Evolutionary conservation across 257 asterid genomes (phyloP), one percentile per base, ranked within the genome.

Genomic region (Oldenlandia corymbosa): DNA sequence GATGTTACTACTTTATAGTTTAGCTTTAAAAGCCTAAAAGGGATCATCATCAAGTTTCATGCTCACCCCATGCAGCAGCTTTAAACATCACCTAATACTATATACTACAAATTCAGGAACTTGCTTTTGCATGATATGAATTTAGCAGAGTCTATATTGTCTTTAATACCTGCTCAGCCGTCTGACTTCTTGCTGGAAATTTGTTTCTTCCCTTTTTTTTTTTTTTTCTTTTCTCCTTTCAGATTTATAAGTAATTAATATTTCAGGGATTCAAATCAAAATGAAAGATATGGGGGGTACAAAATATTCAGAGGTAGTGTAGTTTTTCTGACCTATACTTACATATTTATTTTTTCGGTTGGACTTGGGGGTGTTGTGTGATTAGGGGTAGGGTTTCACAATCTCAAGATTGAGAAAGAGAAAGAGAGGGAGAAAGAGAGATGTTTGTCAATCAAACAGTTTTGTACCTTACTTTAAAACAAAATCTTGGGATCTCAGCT

Each of bases 401-500:
- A 20, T 74, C 41, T 23, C 20, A 10, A 20, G 30, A 47, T 18
- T 28, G 53, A 13, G 68, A 64, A 62, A 76, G n/a, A 60, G 13
- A 10, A 10, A 41, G 67, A 34, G 39, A 34, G 39, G 9, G 39
- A 34, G 39, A 34, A 34, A 34, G 39, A 34, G n/a, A n/a, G n/a
- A 34, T 34, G 37, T 70, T 75, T 75, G 76, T 70, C 70, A 64
- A 75, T 66, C 64, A 46, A 14, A 65, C 71, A 58, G 81, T 78
- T 48, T 73, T 65, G 83, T 80, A 80, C 80, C 79, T 77, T 72
- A 79, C 84, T 36, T 24, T 27, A 61, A 73, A 64, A 69, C 71
- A 49, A 50, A 54, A 62, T 81, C 79, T 84, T 75, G 85, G 87
- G 91, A 81, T 81, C 78, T 73, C 81, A 71, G 82, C 85, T 68